Percentiles rank a stretch among this genome's conserved stretches.
phyloP scores from a whole-genome alignment of 2,329 filamentous ascomycete genomes.

The Leptographium radiaticola region DNA sequence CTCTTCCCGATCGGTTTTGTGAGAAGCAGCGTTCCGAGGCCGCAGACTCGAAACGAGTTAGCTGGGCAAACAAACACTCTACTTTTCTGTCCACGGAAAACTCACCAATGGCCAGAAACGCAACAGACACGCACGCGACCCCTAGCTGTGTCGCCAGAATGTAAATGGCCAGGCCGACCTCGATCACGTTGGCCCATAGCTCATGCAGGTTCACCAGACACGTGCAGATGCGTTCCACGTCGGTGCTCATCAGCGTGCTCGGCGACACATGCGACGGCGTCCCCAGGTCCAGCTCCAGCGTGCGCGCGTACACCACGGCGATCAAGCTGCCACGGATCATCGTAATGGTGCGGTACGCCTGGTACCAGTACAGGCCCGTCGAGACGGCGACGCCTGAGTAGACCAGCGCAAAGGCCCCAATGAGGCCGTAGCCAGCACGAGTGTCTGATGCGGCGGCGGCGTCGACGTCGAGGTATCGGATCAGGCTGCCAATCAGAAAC shows the following conservation, averaged over 20 bases:
- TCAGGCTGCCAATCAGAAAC: constrained; percentile 21
- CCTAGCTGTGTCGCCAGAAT: constrained; percentile 22
- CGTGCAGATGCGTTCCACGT: constrained; percentile 25
- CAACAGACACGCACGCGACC: constrained; percentile 15
- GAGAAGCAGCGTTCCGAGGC: background rate
- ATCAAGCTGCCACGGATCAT: constrained; percentile 4
- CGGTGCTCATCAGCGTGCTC: constrained; percentile 22
- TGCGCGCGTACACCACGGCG: constrained; percentile 1
- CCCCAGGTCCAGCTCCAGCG: background rate
- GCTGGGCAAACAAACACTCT: background rate
- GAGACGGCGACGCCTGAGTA: constrained; percentile 27
- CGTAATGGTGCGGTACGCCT: constrained; percentile 6
- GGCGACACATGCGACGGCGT: background rate
- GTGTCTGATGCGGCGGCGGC: constrained; percentile 12
- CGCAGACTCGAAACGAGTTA: background rate
- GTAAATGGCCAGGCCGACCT: constrained; percentile 21
- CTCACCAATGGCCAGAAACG: background rate
- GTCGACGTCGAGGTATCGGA: constrained; percentile 20
- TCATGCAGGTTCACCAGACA: constrained; percentile 23
- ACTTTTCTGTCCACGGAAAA: background rate
- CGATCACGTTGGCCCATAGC: constrained; percentile 23
- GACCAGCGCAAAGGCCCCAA: constrained; percentile 22
- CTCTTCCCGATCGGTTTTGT: background rate
- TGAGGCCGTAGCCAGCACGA: constrained; percentile 18
- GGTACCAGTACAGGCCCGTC: constrained; percentile 21